A percentile compares a stretch with the other conserved stretches of the same genome.
phyloP scores from a whole-genome alignment of 805 yeast species.

The Danielozyma ontarioensis region DNA sequence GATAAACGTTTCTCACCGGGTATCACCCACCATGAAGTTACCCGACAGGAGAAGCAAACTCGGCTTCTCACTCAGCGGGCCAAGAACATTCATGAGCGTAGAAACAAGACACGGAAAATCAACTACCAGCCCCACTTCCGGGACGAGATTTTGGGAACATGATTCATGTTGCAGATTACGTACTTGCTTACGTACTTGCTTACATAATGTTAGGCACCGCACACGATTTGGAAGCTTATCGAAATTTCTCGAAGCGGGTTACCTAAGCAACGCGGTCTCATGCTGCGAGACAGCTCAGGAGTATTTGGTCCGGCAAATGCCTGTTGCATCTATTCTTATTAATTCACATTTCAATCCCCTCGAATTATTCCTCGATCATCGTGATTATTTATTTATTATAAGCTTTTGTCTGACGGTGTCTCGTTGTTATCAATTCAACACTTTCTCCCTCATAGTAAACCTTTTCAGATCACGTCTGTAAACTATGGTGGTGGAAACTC shows the following conservation, averaged over 20 bases:
- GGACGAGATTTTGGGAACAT: constrained; percentile 55
- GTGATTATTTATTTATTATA: not conserved
- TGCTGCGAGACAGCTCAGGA: too few species aligned
- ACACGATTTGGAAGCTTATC: constrained; percentile 12
- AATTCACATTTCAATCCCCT: not conserved
- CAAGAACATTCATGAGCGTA: constrained; percentile 20
- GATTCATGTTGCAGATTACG: not conserved
- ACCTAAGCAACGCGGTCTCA: too few species aligned
- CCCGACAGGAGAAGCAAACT: constrained; percentile 30
- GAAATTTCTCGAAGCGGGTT: constrained; percentile 9
- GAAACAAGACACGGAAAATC: constrained; percentile 18
- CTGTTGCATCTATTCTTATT: not conserved
- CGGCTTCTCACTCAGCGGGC: constrained; percentile 15
- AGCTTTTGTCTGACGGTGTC: not conserved
- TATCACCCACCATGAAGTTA: constrained; percentile 19
- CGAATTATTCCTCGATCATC: not conserved
- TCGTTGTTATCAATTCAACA: not conserved
- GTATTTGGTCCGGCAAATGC: not conserved
- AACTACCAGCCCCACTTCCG: constrained; percentile 48
- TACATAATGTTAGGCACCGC: constrained; percentile 8
- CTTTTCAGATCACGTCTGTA: too few species aligned
- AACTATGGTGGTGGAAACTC: constrained; percentile 17
- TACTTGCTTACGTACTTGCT: constrained; percentile 1
- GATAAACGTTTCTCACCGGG: constrained; percentile 52
- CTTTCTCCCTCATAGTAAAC: too few species aligned